Base-by-base conservation (phyloP, 441 rosid species). In the Pelargonium citronellum region DNA sequence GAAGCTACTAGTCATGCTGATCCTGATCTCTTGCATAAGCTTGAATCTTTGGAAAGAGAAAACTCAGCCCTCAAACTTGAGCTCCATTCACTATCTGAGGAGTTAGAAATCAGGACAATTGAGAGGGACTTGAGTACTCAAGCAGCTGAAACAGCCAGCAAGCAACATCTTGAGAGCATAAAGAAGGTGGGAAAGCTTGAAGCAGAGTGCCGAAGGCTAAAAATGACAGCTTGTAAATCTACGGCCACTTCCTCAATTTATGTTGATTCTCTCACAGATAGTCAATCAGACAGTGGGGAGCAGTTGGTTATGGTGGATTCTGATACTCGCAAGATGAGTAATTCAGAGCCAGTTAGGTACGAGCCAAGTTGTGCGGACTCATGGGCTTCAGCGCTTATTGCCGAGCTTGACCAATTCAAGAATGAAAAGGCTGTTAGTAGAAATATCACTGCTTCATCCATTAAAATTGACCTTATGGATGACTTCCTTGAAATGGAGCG, bases 401-500 rank as follows among this genome's bases (percentile, higher is more conserved):
- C 68, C 7, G 85, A 79, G 65, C 82, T 72, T 10, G 67, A 74
- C 70, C 80, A 80, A 70, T 76, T 71, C 65, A 82, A 78, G 78
- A 83, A 80, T 51, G 78, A 72, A 62, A 86, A 67, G 73, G 53
- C 62, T 2, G 34, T 51, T 24, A 83, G 78, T 60, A 84, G 82
- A 72, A 85, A 82, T 24, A 53, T 79, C 0, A 78, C 80, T 81
- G 74, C 77, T 73, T 74, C 91, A 76, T 81, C 87, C 19, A 71
- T 75, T 47, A 85, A 86, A 66, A 81, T 87, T 43, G 80, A 84
- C 80, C 85, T 94, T 72, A 87, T 94, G 99, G 96, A 91, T 82
- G 99, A 94, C 78, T 94, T 94, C 80, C 88, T 94, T 19, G 99
- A 94, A 83, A 91, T 94, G 96, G 99, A 94, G 73, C 87, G 81